A percentile compares a stretch with the other conserved stretches of the same genome.
phyloP scores from a whole-genome alignment of 768 basidiomycete species.

The Gloeophyllum trabeum region DNA sequence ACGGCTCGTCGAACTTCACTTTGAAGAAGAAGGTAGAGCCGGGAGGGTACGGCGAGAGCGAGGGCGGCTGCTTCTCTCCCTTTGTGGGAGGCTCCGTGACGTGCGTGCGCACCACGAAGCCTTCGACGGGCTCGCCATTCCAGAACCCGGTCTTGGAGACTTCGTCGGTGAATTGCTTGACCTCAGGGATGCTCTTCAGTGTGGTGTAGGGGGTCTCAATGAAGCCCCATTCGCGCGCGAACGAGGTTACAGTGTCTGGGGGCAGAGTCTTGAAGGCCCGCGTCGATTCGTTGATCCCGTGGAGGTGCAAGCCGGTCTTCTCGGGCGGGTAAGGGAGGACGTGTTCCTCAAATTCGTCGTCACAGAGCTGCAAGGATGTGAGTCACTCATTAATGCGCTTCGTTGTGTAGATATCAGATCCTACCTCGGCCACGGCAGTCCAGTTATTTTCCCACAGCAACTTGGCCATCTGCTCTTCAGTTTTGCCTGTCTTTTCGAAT shows the following conservation, averaged over 20 bases:
- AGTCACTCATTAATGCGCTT: neutral
- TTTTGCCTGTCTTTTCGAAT: slow-evolving; percentile 45
- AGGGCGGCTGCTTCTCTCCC: slow-evolving; percentile 15
- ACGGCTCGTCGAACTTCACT: slow-evolving; percentile 97
- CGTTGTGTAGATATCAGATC: slow-evolving; percentile 9
- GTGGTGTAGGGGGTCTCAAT: slow-evolving; percentile 58
- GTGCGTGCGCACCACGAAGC: slow-evolving; percentile 84
- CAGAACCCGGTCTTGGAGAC: slow-evolving; percentile 62
- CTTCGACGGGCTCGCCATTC: slow-evolving; percentile 81
- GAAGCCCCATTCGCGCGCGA: slow-evolving; percentile 89
- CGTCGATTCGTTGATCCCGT: slow-evolving; percentile 74
- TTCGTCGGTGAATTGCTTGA: slow-evolving; percentile 60
- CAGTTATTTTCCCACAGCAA: slow-evolving; percentile 71
- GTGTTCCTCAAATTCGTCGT: slow-evolving; percentile 96
- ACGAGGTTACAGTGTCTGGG: slow-evolving; percentile 54
- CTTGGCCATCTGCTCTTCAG: slow-evolving; percentile 63
- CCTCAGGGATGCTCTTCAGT: slow-evolving; percentile 51
- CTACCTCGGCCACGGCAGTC: slow-evolving; percentile 88
- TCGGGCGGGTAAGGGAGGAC: slow-evolving; percentile 78
- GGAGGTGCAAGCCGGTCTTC: slow-evolving; percentile 83
- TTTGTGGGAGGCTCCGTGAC: slow-evolving; percentile 34
- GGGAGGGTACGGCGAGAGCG: slow-evolving; percentile 52
- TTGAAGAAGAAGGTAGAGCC: slow-evolving; percentile 97
- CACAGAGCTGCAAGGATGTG: slow-evolving; percentile 66
- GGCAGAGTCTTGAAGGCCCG: slow-evolving; percentile 63